A percentile compares a stretch with the other conserved stretches of the same genome.
These are phyloP conservation scores for Pisolithus orientalis DNA, from an alignment of 768 basidiomycete genomes.

Conservation along the genomic window DNA sequence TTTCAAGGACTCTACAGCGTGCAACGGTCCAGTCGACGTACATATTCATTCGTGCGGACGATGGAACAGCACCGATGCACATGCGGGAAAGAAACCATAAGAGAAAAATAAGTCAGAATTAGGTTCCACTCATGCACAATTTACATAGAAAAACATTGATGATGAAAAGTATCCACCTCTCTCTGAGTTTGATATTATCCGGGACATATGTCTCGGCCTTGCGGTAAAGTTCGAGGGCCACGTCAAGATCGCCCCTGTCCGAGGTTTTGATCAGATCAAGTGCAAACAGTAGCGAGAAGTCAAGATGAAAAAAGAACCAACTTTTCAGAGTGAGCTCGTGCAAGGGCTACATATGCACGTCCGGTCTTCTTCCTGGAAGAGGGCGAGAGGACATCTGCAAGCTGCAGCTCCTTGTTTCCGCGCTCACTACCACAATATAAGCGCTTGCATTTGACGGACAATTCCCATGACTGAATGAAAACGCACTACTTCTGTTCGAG, in stretches of 20 bases:
- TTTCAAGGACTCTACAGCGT: slow-evolving; percentile 64
- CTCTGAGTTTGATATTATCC: slow-evolving; percentile 79
- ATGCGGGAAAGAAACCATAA: slow-evolving; percentile 16
- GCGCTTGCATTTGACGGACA: slow-evolving; percentile 2
- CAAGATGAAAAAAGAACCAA: slow-evolving; percentile 27
- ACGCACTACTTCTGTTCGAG: slow-evolving; percentile 71
- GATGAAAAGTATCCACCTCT: slow-evolving; percentile 79
- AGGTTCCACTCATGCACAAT: slow-evolving; percentile 33
- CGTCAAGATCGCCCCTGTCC: slow-evolving; percentile 68
- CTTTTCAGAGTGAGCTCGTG: slow-evolving; percentile 78
- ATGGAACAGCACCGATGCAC: slow-evolving; percentile 1
- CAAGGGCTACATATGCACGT: slow-evolving; percentile 77
- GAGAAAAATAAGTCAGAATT: slow-evolving; percentile 37
- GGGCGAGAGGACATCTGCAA: slow-evolving; percentile 61
- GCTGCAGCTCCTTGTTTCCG: slow-evolving; percentile 52
- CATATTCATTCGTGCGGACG: background rate
- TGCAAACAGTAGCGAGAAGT: background rate
- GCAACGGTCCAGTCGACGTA: background rate
- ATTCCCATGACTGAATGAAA: slow-evolving; percentile 6
- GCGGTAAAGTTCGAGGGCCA: slow-evolving; percentile 75
- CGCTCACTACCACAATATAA: slow-evolving; percentile 39
- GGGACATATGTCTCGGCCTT: slow-evolving; percentile 80
- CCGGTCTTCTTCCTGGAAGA: slow-evolving; percentile 78
- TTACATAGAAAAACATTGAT: slow-evolving; percentile 58
- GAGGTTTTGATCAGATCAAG: background rate